These are phyloP conservation scores for Dactylis glomerata DNA, from an alignment of 176 grass and related monocot genomes.

Conservation along the genomic window DNA sequence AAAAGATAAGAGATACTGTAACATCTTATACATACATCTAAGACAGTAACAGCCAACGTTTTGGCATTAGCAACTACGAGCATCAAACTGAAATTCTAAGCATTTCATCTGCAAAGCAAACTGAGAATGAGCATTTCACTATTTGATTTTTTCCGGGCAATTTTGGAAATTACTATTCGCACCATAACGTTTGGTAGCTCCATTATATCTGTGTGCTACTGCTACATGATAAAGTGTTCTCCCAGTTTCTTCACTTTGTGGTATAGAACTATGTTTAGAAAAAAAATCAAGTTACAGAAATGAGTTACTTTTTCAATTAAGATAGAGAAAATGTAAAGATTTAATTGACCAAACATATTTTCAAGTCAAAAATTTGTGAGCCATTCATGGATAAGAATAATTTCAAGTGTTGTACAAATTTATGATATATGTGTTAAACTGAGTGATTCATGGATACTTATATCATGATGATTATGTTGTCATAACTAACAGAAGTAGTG, in stretches of 20 bases:
- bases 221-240: not conserved
- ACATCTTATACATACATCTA: not conserved
- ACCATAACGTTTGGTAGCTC: not conserved
- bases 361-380: not conserved
- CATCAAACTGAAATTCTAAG: not conserved
- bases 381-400: not conserved
- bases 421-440: not conserved
- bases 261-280: not conserved
- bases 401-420: not conserved
- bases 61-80: not conserved
- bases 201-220: not conserved
- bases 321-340: not conserved
- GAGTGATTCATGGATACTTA: not conserved
- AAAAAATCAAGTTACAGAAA: not conserved
- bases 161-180: not conserved
- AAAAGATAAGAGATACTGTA: not conserved
- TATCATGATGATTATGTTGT: not conserved
- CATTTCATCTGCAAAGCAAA: conserved; percentile 5
- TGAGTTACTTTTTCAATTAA: not conserved
- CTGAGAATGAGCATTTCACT: not conserved
- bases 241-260: not conserved
- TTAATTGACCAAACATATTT: not conserved
- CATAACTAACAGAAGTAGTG: not conserved
- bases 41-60: not conserved
- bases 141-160: not conserved